Base-by-base conservation (phyloP, 2,329 filamentous ascomycete species). In the Pyrenophora teres region DNA sequence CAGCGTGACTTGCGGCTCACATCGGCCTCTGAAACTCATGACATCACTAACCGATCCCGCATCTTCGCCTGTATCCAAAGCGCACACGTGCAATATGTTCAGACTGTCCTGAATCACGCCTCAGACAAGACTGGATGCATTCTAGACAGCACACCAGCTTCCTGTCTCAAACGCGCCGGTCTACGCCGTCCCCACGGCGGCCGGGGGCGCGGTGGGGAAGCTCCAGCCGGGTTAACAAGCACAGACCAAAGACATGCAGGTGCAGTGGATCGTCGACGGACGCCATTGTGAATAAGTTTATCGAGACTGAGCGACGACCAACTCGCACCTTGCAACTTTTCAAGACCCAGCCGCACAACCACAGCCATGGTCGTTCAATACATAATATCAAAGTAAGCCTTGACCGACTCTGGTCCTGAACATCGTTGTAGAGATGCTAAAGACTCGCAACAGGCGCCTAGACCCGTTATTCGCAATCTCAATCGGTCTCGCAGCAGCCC, bases 391-490 rank as follows among this genome's bases (percentile, higher is more conserved):
- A 76, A 69, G 77, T 79, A 48, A 38, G 65, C 54, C n/a, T 35
- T n/a, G 18, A 37, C 13, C 10, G 7, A 25, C 4, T 7, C 4
- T 9, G 7, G 8, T 25, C 4, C 23, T 25, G 4, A 5, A 9
- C 7, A 25, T 25, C 6, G 2, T 9, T 2, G 7, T 25, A 3
- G 4, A 8, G 6, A 25, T 25, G 23, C 6, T 25, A 25, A 25
- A 25, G 23, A 25, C 23, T 25, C 23, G 23, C 19, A 9, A 25
- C 42, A 80, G 78, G 64, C 62, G 69, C 40, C 72, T 80, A 46
- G 79, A 81, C 50, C 78, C 79, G 32, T 49, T 80, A 46, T 81
- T 81, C 65, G 78, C 79, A 27, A 60, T 80, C 44, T 71, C 71
- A n/a, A 77, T 80, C 47, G 79, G 79, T 42, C 57, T 76, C 44